Base-by-base conservation (phyloP, 805 yeast genomes). In the Zygoascus flipseniorum region DNA sequence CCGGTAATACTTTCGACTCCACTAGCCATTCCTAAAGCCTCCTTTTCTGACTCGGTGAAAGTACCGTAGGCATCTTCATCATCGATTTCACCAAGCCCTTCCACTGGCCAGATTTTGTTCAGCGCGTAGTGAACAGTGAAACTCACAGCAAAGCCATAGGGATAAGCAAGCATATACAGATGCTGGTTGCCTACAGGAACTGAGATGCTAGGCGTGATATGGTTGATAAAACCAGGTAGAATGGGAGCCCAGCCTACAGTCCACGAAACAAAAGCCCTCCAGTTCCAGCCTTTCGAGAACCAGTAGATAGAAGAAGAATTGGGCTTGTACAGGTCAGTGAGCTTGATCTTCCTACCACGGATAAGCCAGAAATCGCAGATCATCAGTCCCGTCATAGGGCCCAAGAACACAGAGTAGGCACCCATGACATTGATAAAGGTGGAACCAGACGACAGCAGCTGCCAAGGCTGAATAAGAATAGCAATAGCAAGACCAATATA, bases 181-280 rank as follows among this genome's bases (percentile, higher is more conserved):
- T 42, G 18, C 55, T 79, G 77, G 16, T 89, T 89, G 42, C 89
- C 92, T 51, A 71, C 71, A 37, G 92, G 89, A 20, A 86, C 89
- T 56, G 44, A 31, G 18, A 58, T 60, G 32, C 43, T 52, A 11
- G 59, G 54, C 37, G 56, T 58, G 19, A 60, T 61, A 13, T 43
- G 37, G 48, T 59, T 53, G n/a, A 61, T 47, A 52, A 54, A 51
- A 8, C 65, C 65, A 10, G 65, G 64, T 5, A 63, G 52, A 32
- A 56, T 48, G 20, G 62, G 61, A 19, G 60, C 62, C 57, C 65
- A 54, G 46, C 68, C 69, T 11, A 48, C 56, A 4, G 69, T 43
- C 72, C 75, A 76, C 9, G 73, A 66, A 3, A 66, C 48, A 11
- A 72, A 51, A 14, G 73, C 71, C 58, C 76, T 68, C 70, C 72